A percentile compares a stretch with the other conserved stretches of the same genome.
Conservation (phyloP, 306 rosid genomes). For the Ceratonia siliqua region DNA sequence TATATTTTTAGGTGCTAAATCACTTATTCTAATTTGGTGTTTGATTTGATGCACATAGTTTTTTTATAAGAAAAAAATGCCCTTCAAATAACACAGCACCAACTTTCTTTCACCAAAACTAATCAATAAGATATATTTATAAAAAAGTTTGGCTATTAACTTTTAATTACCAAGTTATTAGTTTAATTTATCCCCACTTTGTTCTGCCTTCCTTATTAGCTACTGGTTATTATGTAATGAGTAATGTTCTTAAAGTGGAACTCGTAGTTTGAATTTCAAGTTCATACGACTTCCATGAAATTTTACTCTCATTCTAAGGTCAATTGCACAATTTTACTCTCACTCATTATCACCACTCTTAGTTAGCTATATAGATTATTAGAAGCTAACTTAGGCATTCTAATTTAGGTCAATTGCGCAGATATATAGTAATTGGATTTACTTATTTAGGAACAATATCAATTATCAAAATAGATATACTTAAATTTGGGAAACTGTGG, state of each 20-base stretch:
- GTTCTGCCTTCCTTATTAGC: too few species aligned
- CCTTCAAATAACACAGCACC: not conserved
- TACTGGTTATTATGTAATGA: too few species aligned
- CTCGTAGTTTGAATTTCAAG: not conserved
- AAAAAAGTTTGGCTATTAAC: too few species aligned
- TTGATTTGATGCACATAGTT: not conserved
- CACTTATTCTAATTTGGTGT: not conserved
- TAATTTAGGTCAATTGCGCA: not conserved
- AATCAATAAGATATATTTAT: too few species aligned
- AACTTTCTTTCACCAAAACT: not conserved
- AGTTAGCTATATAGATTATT: too few species aligned
- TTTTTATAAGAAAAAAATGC: too few species aligned
- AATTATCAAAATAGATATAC: conserved; percentile 1
- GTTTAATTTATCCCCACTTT: too few species aligned
- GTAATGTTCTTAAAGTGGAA: not conserved
- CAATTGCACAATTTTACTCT: too few species aligned
- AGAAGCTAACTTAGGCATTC: not conserved
- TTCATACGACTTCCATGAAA: not conserved
- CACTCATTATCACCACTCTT: too few species aligned
- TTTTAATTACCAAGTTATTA: too few species aligned
- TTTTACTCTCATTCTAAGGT: not conserved
- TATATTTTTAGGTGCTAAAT: not conserved
- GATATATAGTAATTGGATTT: not conserved
- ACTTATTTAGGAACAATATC: not conserved
- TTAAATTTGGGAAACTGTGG: not conserved